Evolutionary conservation across 352 stramenopile species (phyloP), one percentile per base, ranked within the genome.

Genomic region (Phytophthora crassamura): DNA sequence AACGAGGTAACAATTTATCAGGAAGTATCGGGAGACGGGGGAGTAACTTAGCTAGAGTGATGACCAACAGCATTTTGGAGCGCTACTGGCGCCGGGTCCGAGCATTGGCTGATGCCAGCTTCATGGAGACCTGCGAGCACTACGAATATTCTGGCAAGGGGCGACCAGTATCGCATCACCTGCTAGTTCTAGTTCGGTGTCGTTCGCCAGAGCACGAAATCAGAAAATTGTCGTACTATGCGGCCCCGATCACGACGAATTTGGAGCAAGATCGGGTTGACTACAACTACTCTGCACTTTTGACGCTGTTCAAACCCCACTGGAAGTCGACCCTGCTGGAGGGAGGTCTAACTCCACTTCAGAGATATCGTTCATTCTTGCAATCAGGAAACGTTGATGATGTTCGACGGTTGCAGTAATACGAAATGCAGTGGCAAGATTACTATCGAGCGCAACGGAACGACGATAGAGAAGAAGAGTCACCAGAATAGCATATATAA

Each of bases 51-150:
- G 36, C 32, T 38, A 28, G 12, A 15, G 4, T 15, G 51, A 8
- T 28, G 3, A 5, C 5, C 33, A 2, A 1, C 5, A 68, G 28
- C 11, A 0, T 32, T 2, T 10, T 69, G 0, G 39, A 74, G 4
- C 20, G 42, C 2, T 74, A 69, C 20, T 66, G 65, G 53, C 39
- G 54, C 4, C 11, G 48, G 2, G 0, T 4, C n/a, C n/a, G n/a
- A 3, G 6, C 22, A 7, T 9, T 69, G 2, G 48, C 59, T 20
- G 36, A 35, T 7, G 6, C 55, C 2, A 30, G 10, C 0, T 73
- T 74, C 18, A 54, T 65, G 2, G 46, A 69, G 1, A 45, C 59
- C 46, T 74, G 65, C 7, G 59, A 65, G 28, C 3, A 38, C 1
- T 61, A 54, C 34, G 42, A 60, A 10, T 57, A 28, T 22, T 14